Conservation (phyloP, 257 asterid genomes). For the Solanum appendiculatum region DNA sequence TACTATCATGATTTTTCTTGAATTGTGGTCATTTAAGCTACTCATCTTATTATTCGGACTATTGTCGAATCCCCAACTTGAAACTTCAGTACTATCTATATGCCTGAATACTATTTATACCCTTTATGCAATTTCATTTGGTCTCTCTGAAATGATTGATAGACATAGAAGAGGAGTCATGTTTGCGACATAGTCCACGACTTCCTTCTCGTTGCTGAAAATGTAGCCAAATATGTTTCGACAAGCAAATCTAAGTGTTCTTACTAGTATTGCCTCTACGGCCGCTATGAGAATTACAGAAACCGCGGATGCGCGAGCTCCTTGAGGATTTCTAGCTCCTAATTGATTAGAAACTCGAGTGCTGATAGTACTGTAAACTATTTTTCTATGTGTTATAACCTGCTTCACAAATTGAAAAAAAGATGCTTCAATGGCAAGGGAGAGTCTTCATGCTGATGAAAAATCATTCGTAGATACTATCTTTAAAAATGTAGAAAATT, state of each 20-base stretch:
- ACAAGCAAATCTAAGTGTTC: slow-evolving; percentile 33
- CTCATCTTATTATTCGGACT: slow-evolving; percentile 65
- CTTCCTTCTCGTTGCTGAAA: slow-evolving; percentile 68
- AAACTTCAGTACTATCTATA: slow-evolving; percentile 69
- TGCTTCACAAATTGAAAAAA: slow-evolving; percentile 47
- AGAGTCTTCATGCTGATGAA: slow-evolving; percentile 7
- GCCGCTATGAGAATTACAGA: slow-evolving; percentile 51
- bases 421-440: slow-evolving; percentile 10
- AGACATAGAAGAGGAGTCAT: slow-evolving; percentile 71
- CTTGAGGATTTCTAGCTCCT: slow-evolving; percentile 64
- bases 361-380: slow-evolving; percentile 43
- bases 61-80: slow-evolving; percentile 85
- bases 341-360: slow-evolving; percentile 69
- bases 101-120: too few species aligned
- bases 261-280: slow-evolving; percentile 24
- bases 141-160: slow-evolving; percentile 32
- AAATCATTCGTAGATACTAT: background rate
- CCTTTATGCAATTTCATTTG: too few species aligned
- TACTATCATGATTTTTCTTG: slow-evolving; percentile 8
- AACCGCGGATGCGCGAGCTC: slow-evolving; percentile 40
- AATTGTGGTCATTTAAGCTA: slow-evolving; percentile 85
- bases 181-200: slow-evolving; percentile 45
- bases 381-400: slow-evolving; percentile 39
- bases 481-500: background rate
- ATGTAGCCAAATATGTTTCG: slow-evolving; percentile 57